Evolutionary conservation across 2,329 filamentous ascomycete genomes (phyloP).

Genomic region (Podosphaera fusca): DNA sequence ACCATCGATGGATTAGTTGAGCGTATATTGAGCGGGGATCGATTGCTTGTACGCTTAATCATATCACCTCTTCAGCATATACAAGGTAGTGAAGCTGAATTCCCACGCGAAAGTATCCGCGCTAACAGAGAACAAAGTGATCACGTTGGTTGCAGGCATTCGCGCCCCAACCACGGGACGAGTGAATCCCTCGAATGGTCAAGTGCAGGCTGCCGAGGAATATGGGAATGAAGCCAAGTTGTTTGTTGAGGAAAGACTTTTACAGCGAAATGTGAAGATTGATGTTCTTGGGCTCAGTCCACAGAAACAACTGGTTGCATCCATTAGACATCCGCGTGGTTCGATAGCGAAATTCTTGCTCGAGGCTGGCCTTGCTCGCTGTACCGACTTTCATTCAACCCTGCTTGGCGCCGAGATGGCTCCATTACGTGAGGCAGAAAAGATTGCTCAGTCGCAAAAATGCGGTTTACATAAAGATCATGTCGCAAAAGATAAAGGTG

Average conservation of each 20-base stretch:
- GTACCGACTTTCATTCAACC: constrained; percentile 88
- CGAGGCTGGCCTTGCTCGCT: constrained; percentile 70
- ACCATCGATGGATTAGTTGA: constrained; percentile 71
- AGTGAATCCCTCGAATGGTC: constrained; percentile 41
- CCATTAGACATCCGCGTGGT: constrained; percentile 60
- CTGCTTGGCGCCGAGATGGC: constrained; percentile 80
- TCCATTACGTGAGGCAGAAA: constrained; percentile 63
- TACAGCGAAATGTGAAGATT: constrained; percentile 68
- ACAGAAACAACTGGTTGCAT: constrained; percentile 76
- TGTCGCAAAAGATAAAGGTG: constrained; percentile 41
- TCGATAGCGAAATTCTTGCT: constrained; percentile 85
- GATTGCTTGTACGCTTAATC: constrained; percentile 62
- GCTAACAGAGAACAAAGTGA: constrained; percentile 32
- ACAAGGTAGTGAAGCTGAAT: constrained; percentile 7
- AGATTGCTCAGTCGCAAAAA: constrained; percentile 53
- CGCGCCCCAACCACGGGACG: constrained; percentile 77
- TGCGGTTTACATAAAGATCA: constrained; percentile 64
- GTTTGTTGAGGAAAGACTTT: constrained; percentile 66
- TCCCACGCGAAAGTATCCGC: neutral
- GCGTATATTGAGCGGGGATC: constrained; percentile 75
- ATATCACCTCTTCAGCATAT: constrained; percentile 64
- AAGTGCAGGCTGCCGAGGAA: constrained; percentile 67
- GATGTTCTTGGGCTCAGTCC: constrained; percentile 70
- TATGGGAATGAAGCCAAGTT: constrained; percentile 70
- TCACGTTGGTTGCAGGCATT: constrained; percentile 74